phyloP scores from a whole-genome alignment of 768 basidiomycete genomes.

The Termitomyces sp. region DNA sequence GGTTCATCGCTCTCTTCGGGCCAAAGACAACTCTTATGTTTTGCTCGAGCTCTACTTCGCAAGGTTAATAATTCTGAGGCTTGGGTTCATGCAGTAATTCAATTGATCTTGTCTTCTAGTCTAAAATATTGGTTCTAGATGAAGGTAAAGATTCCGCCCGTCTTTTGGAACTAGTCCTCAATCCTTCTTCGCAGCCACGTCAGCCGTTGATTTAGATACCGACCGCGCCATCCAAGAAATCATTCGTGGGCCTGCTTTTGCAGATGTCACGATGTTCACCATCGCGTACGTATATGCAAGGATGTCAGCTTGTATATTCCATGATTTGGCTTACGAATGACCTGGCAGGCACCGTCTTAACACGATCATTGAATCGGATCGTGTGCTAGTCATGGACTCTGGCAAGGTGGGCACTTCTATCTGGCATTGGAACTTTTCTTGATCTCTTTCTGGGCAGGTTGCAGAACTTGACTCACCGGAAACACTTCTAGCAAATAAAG shows the following conservation, averaged over 20 bases:
- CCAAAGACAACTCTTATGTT: slow-evolving; percentile 85
- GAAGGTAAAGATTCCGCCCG: slow-evolving; percentile 52
- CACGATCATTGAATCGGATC: slow-evolving; percentile 78
- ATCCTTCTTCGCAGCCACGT: slow-evolving; percentile 52
- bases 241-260: slow-evolving; percentile 74
- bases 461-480: slow-evolving; percentile 78
- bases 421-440: background rate
- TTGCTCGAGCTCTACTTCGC: slow-evolving; percentile 77
- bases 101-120: slow-evolving; percentile 28
- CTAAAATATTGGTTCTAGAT: slow-evolving; percentile 88
- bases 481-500: slow-evolving; percentile 50
- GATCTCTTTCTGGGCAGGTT: slow-evolving; percentile 30
- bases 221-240: slow-evolving; percentile 87
- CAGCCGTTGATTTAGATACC: slow-evolving; percentile 87
- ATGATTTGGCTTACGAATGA: background rate
- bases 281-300: slow-evolving; percentile 59
- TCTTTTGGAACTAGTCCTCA: background rate
- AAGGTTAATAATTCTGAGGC: slow-evolving; percentile 38
- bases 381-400: slow-evolving; percentile 75
- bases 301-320: background rate
- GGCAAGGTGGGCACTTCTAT: slow-evolving; percentile 47
- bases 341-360: slow-evolving; percentile 65
- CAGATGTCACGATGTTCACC: slow-evolving; percentile 76
- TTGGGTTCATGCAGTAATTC: background rate
- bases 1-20: slow-evolving; percentile 81